Evolutionary conservation across 768 basidiomycete genomes (phyloP).

Genomic region (Kwoniella newhampshirensis): DNA sequence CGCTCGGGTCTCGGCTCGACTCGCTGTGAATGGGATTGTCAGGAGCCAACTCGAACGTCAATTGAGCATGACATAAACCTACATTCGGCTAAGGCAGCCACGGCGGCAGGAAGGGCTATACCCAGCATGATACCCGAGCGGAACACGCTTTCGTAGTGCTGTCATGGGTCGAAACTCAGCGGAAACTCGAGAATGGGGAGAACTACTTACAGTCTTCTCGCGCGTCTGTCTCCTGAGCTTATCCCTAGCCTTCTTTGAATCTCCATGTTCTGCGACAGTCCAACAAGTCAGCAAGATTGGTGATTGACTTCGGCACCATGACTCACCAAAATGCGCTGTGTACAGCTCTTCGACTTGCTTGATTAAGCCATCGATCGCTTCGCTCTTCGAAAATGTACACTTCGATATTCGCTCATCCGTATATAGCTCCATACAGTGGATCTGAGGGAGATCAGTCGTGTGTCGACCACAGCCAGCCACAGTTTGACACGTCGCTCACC

Average conservation of each 20-base stretch:
- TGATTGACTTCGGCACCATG: not conserved
- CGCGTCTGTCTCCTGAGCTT: slow-evolving; percentile 61
- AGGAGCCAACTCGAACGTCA: not conserved
- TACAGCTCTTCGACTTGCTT: slow-evolving; percentile 74
- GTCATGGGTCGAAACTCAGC: not conserved
- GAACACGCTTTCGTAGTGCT: slow-evolving; percentile 58
- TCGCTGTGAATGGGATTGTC: slow-evolving; percentile 56
- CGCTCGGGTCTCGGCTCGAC: slow-evolving; percentile 59
- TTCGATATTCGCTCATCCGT: slow-evolving; percentile 76
- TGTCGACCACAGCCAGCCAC: too few species aligned
- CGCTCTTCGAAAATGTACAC: slow-evolving; percentile 67
- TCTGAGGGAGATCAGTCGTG: slow-evolving; percentile 53
- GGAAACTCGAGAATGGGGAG: too few species aligned
- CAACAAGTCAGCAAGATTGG: slow-evolving; percentile 1
- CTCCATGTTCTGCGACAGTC: slow-evolving; percentile 61
- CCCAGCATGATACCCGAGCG: slow-evolving; percentile 73
- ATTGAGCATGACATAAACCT: slow-evolving; percentile 36
- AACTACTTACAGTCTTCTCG: slow-evolving; percentile 40
- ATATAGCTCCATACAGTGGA: slow-evolving; percentile 71
- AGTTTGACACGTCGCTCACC: slow-evolving; percentile 53
- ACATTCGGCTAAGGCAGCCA: slow-evolving; percentile 67
- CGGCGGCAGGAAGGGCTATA: slow-evolving; percentile 67
- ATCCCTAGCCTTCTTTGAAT: slow-evolving; percentile 72
- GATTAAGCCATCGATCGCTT: slow-evolving; percentile 66
- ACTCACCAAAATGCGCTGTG: slow-evolving; percentile 72